phyloP scores from a whole-genome alignment of 306 rosid species.

The Herpetospermum pedunculosum region DNA sequence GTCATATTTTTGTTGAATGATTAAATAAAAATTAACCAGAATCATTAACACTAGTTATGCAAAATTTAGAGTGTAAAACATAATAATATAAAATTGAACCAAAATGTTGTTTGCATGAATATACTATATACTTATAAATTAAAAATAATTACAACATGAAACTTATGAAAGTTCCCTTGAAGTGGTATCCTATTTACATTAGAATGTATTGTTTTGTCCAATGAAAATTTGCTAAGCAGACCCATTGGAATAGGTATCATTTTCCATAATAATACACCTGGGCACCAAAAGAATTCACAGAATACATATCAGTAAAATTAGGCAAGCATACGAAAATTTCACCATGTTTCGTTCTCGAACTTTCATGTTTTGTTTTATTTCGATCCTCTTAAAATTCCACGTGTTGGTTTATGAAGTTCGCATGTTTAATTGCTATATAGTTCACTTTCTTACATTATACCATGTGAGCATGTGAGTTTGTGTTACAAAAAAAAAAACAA shows the following conservation, averaged over 20 bases:
- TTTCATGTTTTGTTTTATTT: neutral
- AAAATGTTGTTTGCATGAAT: too few relatives aligned
- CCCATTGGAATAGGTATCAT: constrained; percentile 13
- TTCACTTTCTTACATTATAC: neutral
- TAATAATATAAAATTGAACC: too few relatives aligned
- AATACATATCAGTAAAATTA: neutral
- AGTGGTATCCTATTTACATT: neutral
- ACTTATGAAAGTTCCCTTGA: neutral
- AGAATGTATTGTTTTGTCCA: neutral
- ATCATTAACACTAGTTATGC: too few relatives aligned
- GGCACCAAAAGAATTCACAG: neutral
- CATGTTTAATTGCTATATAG: neutral
- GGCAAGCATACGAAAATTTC: neutral
- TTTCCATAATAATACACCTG: constrained; percentile 54
- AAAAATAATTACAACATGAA: neutral
- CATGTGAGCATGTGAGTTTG: neutral
- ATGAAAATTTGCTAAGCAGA: neutral
- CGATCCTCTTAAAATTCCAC: neutral
- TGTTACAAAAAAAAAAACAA: neutral
- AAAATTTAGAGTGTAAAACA: too few relatives aligned
- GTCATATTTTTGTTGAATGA: too few relatives aligned
- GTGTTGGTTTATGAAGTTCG: neutral
- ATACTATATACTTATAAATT: neutral
- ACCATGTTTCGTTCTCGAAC: neutral
- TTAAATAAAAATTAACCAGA: too few relatives aligned